Evolutionary conservation across 495 filamentous ascomycete genomes (phyloP).

Genomic region (Cairneyella variabilis): DNA sequence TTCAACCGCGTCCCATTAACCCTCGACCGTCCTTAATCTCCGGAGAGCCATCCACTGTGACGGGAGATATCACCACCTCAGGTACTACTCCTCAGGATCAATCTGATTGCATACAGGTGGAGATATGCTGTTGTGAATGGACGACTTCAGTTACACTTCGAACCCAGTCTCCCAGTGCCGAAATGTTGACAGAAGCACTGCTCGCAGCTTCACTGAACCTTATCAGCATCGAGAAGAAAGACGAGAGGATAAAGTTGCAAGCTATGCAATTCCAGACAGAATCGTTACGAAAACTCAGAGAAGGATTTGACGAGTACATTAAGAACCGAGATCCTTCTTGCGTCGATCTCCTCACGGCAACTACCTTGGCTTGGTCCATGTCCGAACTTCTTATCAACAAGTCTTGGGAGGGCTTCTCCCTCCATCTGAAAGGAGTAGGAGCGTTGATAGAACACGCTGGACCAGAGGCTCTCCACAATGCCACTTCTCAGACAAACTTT

Average conservation of each 20-base stretch:
- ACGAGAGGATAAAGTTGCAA: background rate
- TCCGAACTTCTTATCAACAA: constrained; percentile 13
- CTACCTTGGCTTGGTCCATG: constrained; percentile 6
- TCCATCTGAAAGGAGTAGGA: constrained; percentile 12
- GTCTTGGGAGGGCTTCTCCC: constrained; percentile 10
- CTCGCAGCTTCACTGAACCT: constrained; percentile 7
- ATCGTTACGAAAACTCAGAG: constrained; percentile 7
- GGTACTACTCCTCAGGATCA: background rate
- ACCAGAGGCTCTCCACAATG: background rate
- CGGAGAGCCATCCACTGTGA: background rate
- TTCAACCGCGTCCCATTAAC: background rate
- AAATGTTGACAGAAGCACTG: constrained; percentile 16
- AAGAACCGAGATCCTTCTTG: background rate
- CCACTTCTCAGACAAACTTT: background rate
- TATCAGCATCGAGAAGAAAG: constrained; percentile 3
- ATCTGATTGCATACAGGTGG: background rate
- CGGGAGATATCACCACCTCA: background rate
- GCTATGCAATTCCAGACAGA: constrained; percentile 9
- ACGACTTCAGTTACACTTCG: constrained; percentile 5
- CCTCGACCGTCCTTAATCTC: no score
- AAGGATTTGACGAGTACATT: constrained; percentile 13
- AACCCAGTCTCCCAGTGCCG: background rate
- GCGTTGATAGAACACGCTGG: constrained; percentile 13
- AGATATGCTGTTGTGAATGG: constrained; percentile 14
- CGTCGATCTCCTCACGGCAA: constrained; percentile 1